phyloP scores from a whole-genome alignment of 306 rosid species.

The Cucurbita ficifolia region DNA sequence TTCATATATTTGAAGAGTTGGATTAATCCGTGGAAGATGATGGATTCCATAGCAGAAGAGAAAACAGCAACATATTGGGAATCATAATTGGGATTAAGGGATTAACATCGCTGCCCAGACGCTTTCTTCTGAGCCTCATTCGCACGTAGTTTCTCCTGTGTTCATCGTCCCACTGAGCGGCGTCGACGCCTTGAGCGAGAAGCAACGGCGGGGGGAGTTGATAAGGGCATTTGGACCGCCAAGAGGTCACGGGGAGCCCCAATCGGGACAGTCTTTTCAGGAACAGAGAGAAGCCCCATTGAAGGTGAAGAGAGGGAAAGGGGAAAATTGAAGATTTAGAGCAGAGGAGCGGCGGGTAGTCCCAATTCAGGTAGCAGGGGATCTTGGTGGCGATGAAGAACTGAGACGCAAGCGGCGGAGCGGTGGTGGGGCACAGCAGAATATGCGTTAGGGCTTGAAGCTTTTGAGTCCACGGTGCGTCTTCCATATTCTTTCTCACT shows the following conservation, averaged over 20 bases:
- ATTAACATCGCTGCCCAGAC: conserved; percentile 16
- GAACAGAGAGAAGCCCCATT: conserved; percentile 47
- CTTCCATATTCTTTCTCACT: conserved; percentile 12
- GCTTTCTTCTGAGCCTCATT: conserved; percentile 40
- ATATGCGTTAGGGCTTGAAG: conserved; percentile 58
- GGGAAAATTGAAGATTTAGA: conserved; percentile 7
- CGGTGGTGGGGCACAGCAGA: conserved; percentile 48
- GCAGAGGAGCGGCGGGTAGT: conserved; percentile 78
- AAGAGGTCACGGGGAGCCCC: conserved; percentile 39
- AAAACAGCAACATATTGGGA: conserved; percentile 43
- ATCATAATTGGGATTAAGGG: conserved; percentile 37
- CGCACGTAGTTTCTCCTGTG: conserved; percentile 32
- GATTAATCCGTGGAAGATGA: conserved; percentile 2
- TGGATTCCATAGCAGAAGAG: conserved; percentile 54
- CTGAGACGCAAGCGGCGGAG: conserved; percentile 59
- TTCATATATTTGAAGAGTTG: neutral
- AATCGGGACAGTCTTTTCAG: conserved; percentile 33
- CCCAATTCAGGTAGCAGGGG: conserved; percentile 76
- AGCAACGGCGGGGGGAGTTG: conserved; percentile 67
- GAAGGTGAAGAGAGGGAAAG: conserved; percentile 29
- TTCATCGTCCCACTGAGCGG: conserved; percentile 43
- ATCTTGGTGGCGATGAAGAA: conserved; percentile 49
- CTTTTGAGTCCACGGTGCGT: conserved; percentile 47
- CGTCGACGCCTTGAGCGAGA: conserved; percentile 49
- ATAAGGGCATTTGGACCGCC: conserved; percentile 78